Evolutionary conservation across 108 stramenopile genomes (phyloP).

Genomic region (Fistulifera solaris): DNA sequence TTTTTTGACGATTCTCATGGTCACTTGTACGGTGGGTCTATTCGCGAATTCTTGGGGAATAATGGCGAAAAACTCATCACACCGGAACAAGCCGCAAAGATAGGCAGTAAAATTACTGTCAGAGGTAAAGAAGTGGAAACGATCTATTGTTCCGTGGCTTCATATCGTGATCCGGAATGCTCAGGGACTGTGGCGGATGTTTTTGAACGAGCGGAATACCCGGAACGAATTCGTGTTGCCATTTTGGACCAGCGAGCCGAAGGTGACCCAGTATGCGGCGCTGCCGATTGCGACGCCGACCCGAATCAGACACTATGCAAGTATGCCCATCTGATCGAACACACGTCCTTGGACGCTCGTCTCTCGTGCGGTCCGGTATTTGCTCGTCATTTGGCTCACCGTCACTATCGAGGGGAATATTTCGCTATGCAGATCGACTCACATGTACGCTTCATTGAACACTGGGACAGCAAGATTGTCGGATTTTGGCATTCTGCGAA

Average conservation of each 20-base stretch:
- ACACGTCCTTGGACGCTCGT: constrained; percentile 46
- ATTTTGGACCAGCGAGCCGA: constrained; percentile 64
- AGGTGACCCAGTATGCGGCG: constrained; percentile 39
- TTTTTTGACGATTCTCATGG: constrained; percentile 23
- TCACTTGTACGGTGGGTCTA: constrained; percentile 21
- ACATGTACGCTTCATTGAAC: constrained; percentile 79
- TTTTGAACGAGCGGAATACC: constrained; percentile 62
- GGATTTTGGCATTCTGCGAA: constrained; percentile 62
- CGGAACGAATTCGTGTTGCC: constrained; percentile 69
- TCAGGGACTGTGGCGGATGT: constrained; percentile 59
- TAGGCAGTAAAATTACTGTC: constrained; percentile 30
- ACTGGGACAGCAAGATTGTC: constrained; percentile 85
- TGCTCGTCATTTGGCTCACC: constrained; percentile 78
- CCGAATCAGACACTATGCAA: constrained; percentile 61
- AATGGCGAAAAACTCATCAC: constrained; percentile 62
- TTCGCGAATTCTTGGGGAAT: constrained; percentile 65
- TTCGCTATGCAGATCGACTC: constrained; percentile 93
- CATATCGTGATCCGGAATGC: constrained; percentile 78
- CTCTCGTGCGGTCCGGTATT: constrained; percentile 81
- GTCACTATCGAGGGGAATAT: constrained; percentile 87
- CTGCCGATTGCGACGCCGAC: constrained; percentile 38
- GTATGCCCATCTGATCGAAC: constrained; percentile 50
- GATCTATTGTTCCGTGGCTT: constrained; percentile 66
- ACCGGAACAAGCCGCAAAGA: constrained; percentile 39
- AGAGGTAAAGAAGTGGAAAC: constrained; percentile 33